A percentile compares a stretch with the other conserved stretches of the same genome.
Evolutionary conservation across 768 basidiomycete genomes (phyloP).

Genomic region (Saitozyma podzolica): DNA sequence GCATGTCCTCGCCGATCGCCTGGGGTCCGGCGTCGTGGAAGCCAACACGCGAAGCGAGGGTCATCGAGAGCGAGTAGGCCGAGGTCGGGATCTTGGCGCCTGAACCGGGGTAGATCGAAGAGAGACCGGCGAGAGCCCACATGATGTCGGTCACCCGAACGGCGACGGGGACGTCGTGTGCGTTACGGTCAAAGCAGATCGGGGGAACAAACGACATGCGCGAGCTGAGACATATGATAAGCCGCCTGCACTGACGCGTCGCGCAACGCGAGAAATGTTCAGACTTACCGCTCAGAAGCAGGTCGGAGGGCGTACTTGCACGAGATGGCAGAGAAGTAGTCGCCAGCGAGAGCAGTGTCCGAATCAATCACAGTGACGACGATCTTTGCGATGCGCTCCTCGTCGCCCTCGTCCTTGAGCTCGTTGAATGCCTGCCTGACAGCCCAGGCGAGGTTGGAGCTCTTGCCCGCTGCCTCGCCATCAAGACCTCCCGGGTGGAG

Average conservation of each 20-base stretch:
- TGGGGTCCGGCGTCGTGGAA: constrained; percentile 45
- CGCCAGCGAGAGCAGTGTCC: constrained; percentile 39
- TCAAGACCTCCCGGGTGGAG: constrained; percentile 38
- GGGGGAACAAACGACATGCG: constrained; percentile 25
- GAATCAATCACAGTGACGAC: constrained; percentile 42
- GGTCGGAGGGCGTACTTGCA: constrained; percentile 34
- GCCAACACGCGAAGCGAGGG: constrained; percentile 34
- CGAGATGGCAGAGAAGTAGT: constrained; percentile 40
- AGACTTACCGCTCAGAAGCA: constrained; percentile 15
- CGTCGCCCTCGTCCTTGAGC: constrained; percentile 22
- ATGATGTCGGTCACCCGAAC: constrained; percentile 40
- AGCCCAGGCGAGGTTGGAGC: constrained; percentile 44
- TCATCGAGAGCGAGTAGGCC: constrained; percentile 40
- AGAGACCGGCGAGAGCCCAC: constrained; percentile 39
- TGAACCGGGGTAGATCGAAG: constrained; percentile 39
- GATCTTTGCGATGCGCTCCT: constrained; percentile 24
- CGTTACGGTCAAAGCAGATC: constrained; percentile 42
- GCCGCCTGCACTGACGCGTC: not conserved
- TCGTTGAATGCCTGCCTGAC: constrained; percentile 24
- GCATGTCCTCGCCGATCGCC: constrained; percentile 50
- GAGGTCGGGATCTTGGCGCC: constrained; percentile 47
- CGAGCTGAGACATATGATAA: constrained; percentile 1
- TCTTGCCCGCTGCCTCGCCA: constrained; percentile 42
- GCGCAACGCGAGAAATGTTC: not conserved
- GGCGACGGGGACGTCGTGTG: constrained; percentile 31